Conservation (phyloP, 2,329 filamentous ascomycete species). For the Aspergillus sp. region DNA sequence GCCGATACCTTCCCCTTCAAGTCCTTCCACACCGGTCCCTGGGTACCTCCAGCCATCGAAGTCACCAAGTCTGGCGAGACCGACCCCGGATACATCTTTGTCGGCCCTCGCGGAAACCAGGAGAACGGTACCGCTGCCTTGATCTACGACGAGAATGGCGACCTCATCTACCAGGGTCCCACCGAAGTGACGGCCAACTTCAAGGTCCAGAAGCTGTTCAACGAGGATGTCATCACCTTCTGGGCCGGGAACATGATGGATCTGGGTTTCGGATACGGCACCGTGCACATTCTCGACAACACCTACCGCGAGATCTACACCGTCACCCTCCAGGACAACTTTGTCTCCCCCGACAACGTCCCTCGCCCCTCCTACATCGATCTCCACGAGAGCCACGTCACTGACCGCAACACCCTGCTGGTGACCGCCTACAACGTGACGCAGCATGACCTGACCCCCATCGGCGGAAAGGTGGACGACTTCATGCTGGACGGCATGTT, state of each 20-base stretch:
- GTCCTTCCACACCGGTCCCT: constrained; percentile 15
- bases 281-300: constrained; percentile 32
- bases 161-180: constrained; percentile 37
- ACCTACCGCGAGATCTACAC: constrained; percentile 35
- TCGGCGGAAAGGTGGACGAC: constrained; percentile 29
- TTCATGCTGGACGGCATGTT: constrained; percentile 36
- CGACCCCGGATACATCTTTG: constrained; percentile 34
- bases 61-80: constrained; percentile 31
- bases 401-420: constrained; percentile 32
- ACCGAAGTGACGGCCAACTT: constrained; percentile 33
- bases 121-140: constrained; percentile 28
- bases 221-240: constrained; percentile 35
- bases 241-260: constrained; percentile 32
- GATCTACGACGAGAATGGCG: constrained; percentile 36
- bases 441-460: constrained; percentile 28
- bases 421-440: constrained; percentile 37
- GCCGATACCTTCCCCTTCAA: constrained; percentile 21
- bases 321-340: constrained; percentile 25
- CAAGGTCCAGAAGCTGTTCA: constrained; percentile 33
- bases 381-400: constrained; percentile 35
- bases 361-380: constrained; percentile 31
- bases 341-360: constrained; percentile 22
- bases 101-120: constrained; percentile 30
- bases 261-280: constrained; percentile 30
- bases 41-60: constrained; percentile 27